Evolutionary conservation across 2,329 filamentous ascomycete genomes (phyloP), one percentile per base, ranked within the genome.

Genomic region (Rugonectria rugulosa): DNA sequence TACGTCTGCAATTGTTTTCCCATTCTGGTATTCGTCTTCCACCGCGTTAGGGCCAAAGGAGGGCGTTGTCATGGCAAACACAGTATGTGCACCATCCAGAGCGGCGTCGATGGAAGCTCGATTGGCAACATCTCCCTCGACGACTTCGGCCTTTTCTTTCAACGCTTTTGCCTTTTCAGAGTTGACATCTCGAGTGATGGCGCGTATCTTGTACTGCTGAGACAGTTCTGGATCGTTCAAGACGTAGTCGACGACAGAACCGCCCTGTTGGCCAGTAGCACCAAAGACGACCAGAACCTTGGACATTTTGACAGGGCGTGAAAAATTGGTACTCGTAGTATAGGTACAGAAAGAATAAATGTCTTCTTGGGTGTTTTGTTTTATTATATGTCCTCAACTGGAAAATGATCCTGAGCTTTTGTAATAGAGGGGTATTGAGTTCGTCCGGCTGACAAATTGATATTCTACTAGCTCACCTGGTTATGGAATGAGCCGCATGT

Each of bases 221-320:
- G 77, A 79, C 15, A 84, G 73, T 3, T 67, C 63, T 1, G 75
- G 62, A 59, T 82, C 75, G 29, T 72, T 71, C 9, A 82, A 72
- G 10, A 84, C 70, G 21, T 72, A 67, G 42, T 75, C 67, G 50
- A 83, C 70, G 8, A 83, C 72, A 8, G 78, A 79, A 10, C 78
- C 71, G 15, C 81, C 81, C 65, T 84, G 81, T 29, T 79, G 74
- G 55, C 81, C 80, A 1, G 81, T 84, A 19, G 80, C 80, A 8
- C 81, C 81, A 45, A 83, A 81, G 20, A 84, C 72, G 21, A 72
- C 74, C 27, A 81, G 68, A 26, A 74, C 59, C 32, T 75, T 73
- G 34, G 63, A 53, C 69, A 73, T 73, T 15, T 21, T 56, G 17
- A n/a, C n/a, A n/a, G n/a, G n/a, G n/a, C n/a, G n/a, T n/a, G n/a